A percentile compares a stretch with the other conserved stretches of the same genome.
Conservation (phyloP, 164 flowering plant genomes). For the Nymphaea thermarum region DNA sequence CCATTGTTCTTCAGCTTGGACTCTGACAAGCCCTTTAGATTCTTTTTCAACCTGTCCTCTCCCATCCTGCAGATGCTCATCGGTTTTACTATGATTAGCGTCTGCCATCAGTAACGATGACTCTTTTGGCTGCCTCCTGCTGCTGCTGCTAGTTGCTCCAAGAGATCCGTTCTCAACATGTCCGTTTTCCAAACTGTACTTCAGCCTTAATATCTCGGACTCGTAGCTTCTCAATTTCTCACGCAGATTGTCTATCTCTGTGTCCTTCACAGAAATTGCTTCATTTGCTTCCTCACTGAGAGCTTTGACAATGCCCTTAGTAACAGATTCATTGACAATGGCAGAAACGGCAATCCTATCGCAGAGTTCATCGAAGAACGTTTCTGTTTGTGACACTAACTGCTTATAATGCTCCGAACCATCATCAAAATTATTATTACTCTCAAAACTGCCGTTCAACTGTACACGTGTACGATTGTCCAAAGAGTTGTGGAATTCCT, state of each 20-base stretch:
- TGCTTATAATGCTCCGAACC: constrained; percentile 7
- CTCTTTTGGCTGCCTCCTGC: background rate
- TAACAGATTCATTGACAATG: constrained; percentile 77
- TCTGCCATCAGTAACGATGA: background rate
- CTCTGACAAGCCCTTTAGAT: constrained; percentile 27
- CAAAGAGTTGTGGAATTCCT: background rate
- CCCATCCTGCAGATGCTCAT: constrained; percentile 18
- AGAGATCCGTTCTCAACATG: constrained; percentile 2
- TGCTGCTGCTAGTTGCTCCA: background rate
- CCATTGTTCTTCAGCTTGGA: constrained; percentile 27
- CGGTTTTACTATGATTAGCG: constrained; percentile 12
- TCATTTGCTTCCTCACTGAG: constrained; percentile 58
- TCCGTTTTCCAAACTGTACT: background rate
- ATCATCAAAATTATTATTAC: constrained; percentile 22
- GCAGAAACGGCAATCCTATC: constrained; percentile 59
- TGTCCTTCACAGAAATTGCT: constrained; percentile 37
- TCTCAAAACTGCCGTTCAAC: constrained; percentile 12
- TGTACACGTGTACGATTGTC: constrained; percentile 10
- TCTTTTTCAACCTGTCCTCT: constrained; percentile 23
- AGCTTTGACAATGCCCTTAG: constrained; percentile 69
- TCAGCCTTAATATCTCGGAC: constrained; percentile 10
- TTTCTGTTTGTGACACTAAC: constrained; percentile 54
- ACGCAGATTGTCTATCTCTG: constrained; percentile 38
- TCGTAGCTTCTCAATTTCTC: constrained; percentile 18
- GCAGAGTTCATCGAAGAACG: constrained; percentile 51